Base-by-base conservation (phyloP, 495 filamentous ascomycete genomes). In the Cladorrhinum samala region DNA sequence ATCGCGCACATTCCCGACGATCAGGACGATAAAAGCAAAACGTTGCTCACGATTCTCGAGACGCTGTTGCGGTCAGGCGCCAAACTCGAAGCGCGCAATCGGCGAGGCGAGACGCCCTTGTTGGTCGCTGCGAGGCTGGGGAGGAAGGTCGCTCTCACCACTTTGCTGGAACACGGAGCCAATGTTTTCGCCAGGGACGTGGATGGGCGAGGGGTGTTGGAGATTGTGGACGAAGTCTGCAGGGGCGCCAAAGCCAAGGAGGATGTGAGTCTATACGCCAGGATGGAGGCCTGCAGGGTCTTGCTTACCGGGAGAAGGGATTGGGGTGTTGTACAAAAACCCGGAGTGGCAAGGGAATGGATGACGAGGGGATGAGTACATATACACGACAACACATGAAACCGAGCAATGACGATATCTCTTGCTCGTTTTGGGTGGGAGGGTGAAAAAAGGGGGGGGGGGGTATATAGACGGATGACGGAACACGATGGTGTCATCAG, bases 91-190 rank as follows among this genome's bases (percentile, higher is more conserved):
- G 57, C 58, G 41, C 70, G 75, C 1, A 77, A 77, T 48, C 58
- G 73, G 9, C 44, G 58, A 0, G 76, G 76, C 14, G 74, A 79
- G 53, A 79, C 73, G 1, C 60, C 74, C 4, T 61, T 77, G 27
- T 66, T 76, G 42, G 50, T 77, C 6, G 74, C 76, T 14, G 72
- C 71, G 5, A 56, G 70, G 6, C 53, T 72, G 7, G 73, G 75
- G 16, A 61, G 71, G 16, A 73, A 72, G 57, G 59, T 73, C 1
- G 75, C 76, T 9, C 50, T 76, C 2, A 68, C 64, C 17, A 65
- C 67, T 17, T 57, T 79, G 17, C 56, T 77, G 16, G 70, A 73
- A 44, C 43, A 62, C 9, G 70, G 73, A 0, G 73, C 73, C 5
- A 74, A 72, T 42, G 69, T 74, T 7, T 54, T 65, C 25, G 75